Percentiles rank a stretch among this genome's conserved stretches.
Evolutionary conservation across 2,329 filamentous ascomycete species (phyloP).

Genomic region (Helotiales sp.): DNA sequence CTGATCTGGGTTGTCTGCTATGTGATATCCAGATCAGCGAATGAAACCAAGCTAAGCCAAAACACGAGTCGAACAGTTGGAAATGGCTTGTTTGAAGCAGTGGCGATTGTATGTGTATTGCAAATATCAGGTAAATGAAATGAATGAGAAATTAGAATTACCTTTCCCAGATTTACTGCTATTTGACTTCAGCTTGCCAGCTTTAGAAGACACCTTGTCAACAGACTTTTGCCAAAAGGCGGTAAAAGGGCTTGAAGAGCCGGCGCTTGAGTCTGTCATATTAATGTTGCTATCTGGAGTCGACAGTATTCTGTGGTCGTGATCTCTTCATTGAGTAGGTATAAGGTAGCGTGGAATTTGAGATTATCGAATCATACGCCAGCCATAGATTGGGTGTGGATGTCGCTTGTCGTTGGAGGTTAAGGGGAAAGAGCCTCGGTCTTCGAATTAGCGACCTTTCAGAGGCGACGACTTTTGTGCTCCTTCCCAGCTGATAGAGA

Average conservation of each 20-base stretch:
- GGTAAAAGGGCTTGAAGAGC: conserved; percentile 6
- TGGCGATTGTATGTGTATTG: background rate
- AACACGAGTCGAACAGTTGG: background rate
- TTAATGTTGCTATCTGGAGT: background rate
- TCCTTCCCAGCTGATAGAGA: background rate
- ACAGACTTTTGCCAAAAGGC: conserved; percentile 14
- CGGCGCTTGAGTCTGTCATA: conserved; percentile 8
- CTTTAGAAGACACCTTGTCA: conserved; percentile 12
- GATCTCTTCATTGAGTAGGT: background rate
- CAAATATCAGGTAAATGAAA: background rate
- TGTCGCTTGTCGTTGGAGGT: too few species aligned
- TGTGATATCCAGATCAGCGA: background rate
- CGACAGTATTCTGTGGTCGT: conserved; percentile 6
- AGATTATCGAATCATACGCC: too few species aligned
- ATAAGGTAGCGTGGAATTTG: background rate
- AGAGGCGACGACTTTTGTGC: background rate
- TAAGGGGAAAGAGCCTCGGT: too few species aligned
- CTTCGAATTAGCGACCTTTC: too few species aligned
- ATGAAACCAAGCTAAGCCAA: background rate
- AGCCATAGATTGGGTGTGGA: too few species aligned
- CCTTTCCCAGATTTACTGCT: conserved; percentile 11
- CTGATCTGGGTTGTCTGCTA: background rate
- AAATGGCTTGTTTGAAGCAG: background rate
- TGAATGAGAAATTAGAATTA: conserved; percentile 8
- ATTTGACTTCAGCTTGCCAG: conserved; percentile 19